phyloP scores from a whole-genome alignment of 768 basidiomycete species.

The Leucocoprinus birnbaumii region DNA sequence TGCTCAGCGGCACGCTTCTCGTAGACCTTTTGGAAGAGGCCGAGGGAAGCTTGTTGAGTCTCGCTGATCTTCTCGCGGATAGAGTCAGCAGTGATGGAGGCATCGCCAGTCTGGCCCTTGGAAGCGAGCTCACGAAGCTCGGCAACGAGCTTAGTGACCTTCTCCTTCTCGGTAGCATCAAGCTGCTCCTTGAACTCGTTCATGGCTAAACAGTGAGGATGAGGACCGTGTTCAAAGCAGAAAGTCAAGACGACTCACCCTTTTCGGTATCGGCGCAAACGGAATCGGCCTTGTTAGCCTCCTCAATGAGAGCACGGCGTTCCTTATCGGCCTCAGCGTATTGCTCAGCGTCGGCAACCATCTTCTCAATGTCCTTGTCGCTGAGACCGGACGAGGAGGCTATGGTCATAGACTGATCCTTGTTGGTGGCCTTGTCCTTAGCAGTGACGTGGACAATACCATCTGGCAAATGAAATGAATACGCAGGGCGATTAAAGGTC shows the following conservation, averaged over 20 bases:
- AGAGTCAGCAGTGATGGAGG: conserved; percentile 73
- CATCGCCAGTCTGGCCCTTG: conserved; percentile 89
- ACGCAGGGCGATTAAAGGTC: no score
- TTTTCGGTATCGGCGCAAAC: conserved; percentile 96
- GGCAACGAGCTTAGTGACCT: conserved; percentile 80
- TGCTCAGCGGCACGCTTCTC: conserved; percentile 84
- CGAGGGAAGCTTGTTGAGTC: conserved; percentile 92
- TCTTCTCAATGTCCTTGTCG: conserved; percentile 95
- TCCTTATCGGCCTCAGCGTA: conserved; percentile 92
- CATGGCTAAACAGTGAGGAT: conserved; percentile 58
- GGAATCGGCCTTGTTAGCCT: conserved; percentile 94
- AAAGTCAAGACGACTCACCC: conserved; percentile 41
- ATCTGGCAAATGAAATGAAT: conserved; percentile 35
- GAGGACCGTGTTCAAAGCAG: not conserved
- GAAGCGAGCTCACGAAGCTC: conserved; percentile 87
- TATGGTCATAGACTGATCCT: conserved; percentile 96
- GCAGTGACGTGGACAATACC: conserved; percentile 98
- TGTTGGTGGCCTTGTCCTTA: conserved; percentile 88
- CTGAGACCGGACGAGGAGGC: conserved; percentile 95
- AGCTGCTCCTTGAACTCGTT: conserved; percentile 97
- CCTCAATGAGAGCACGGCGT: conserved; percentile 87
- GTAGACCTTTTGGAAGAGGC: conserved; percentile 97
- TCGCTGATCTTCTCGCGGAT: conserved; percentile 93
- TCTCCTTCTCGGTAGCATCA: conserved; percentile 89
- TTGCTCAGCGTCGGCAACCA: conserved; percentile 93